phyloP scores from a whole-genome alignment of 441 rosid genomes.

The Brassica hybrid region DNA sequence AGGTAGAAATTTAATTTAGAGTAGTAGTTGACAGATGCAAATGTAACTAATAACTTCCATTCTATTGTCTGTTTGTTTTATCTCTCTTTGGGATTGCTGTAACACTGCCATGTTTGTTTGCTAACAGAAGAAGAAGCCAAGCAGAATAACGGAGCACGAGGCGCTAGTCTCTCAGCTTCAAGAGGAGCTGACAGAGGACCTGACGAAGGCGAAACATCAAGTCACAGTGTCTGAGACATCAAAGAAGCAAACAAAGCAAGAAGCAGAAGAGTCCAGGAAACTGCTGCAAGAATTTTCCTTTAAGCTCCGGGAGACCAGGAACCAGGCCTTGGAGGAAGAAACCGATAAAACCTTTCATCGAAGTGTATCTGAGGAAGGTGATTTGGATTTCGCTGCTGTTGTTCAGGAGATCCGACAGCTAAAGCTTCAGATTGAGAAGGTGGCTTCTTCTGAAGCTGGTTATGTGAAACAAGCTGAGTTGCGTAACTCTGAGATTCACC shows the following conservation, averaged over 20 bases:
- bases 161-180: slow-evolving; percentile 57
- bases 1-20: slow-evolving; percentile 42
- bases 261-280: slow-evolving; percentile 60
- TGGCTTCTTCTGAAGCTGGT: slow-evolving; percentile 62
- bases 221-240: slow-evolving; percentile 55
- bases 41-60: slow-evolving; percentile 18
- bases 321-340: slow-evolving; percentile 53
- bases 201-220: slow-evolving; percentile 64
- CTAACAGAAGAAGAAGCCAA: slow-evolving; percentile 68
- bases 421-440: slow-evolving; percentile 68
- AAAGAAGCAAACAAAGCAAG: slow-evolving; percentile 62
- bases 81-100: slow-evolving; percentile 19
- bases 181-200: slow-evolving; percentile 69
- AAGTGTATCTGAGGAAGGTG: slow-evolving; percentile 37
- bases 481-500: slow-evolving; percentile 56
- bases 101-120: slow-evolving; percentile 23
- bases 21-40: slow-evolving; percentile 34
- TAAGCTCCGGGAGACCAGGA: slow-evolving; percentile 57
- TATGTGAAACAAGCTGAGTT: slow-evolving; percentile 63
- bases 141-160: slow-evolving; percentile 68
- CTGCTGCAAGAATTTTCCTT: slow-evolving; percentile 48
- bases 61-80: slow-evolving; percentile 1
- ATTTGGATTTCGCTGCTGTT: slow-evolving; percentile 48
- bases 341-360: slow-evolving; percentile 17
- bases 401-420: slow-evolving; percentile 60